These are phyloP conservation scores for Neofusicoccum cordaticola DNA, from an alignment of 2,329 filamentous ascomycete species.

Conservation along the genomic window DNA sequence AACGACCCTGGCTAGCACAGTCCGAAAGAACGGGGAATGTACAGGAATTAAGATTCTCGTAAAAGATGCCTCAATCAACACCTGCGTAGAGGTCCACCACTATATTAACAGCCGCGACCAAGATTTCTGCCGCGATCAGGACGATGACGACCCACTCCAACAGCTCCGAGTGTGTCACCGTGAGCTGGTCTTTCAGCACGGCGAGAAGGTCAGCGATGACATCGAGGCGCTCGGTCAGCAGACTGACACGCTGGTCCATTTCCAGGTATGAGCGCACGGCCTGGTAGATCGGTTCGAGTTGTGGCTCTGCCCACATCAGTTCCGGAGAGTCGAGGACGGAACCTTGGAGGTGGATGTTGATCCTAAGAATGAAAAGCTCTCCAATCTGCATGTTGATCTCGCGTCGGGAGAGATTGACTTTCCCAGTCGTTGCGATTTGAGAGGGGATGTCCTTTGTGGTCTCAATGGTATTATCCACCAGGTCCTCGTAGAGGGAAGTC, in stretches of 20 bases:
- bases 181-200: slow-evolving; percentile 92
- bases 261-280: slow-evolving; percentile 93
- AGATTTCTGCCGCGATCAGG: slow-evolving; percentile 90
- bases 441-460: slow-evolving; percentile 89
- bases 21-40: neutral
- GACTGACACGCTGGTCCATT: slow-evolving; percentile 90
- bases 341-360: slow-evolving; percentile 97
- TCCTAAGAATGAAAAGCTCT: slow-evolving; percentile 93
- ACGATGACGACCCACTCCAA: slow-evolving; percentile 72
- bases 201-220: slow-evolving; percentile 92
- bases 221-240: slow-evolving; percentile 84
- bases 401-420: slow-evolving; percentile 79
- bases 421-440: slow-evolving; percentile 88
- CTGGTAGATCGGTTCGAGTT: slow-evolving; percentile 93
- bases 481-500: slow-evolving; percentile 93
- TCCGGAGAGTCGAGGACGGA: slow-evolving; percentile 95
- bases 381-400: slow-evolving; percentile 99
- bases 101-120: slow-evolving; percentile 91
- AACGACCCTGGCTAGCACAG: neutral
- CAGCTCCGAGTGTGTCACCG: slow-evolving; percentile 64
- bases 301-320: slow-evolving; percentile 97
- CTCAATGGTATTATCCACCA: slow-evolving; percentile 90
- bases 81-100: slow-evolving; percentile 86
- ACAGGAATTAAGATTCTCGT: neutral
- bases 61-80: slow-evolving; percentile 45